These are phyloP conservation scores for Starmerella roubikii DNA, from an alignment of 805 yeast species.

Conservation along the genomic window DNA sequence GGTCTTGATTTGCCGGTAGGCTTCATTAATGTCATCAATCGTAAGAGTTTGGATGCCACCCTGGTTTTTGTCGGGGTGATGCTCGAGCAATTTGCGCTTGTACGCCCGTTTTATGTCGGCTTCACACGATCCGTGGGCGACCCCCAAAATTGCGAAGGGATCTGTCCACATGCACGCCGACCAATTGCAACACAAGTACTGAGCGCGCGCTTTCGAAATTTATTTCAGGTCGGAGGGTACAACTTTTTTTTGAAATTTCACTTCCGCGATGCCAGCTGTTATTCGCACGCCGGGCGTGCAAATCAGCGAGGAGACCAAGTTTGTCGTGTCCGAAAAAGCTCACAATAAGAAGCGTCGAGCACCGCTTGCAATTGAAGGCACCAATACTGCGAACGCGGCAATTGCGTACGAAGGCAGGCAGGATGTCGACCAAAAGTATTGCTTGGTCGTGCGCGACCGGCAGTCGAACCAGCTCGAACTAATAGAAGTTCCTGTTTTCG, in stretches of 20 bases:
- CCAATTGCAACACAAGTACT: too few relatives aligned
- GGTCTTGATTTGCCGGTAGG: conserved; percentile 36
- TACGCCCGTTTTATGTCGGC: conserved; percentile 47
- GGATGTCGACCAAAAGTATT: conserved; percentile 36
- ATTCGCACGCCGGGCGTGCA: conserved; percentile 69
- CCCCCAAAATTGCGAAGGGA: conserved; percentile 47
- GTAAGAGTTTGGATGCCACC: conserved; percentile 5
- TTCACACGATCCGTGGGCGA: conserved; percentile 30
- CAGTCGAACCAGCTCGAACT: conserved; percentile 49
- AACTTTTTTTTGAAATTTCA: not conserved
- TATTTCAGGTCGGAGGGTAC: conserved; percentile 1
- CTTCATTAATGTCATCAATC: conserved; percentile 42
- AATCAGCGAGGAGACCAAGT: conserved; percentile 42
- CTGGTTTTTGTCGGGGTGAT: conserved; percentile 66
- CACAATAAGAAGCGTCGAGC: conserved; percentile 26
- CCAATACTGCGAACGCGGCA: conserved; percentile 35
- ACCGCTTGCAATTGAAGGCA: conserved; percentile 50
- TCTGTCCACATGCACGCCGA: conserved; percentile 4
- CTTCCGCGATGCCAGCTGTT: conserved; percentile 33
- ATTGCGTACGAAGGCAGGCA: conserved; percentile 56
- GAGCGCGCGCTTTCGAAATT: conserved; percentile 2
- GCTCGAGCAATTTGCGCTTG: conserved; percentile 38
- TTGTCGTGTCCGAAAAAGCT: conserved; percentile 39
- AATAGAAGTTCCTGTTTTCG: conserved; percentile 48
- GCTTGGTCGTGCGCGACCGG: conserved; percentile 68